Evolutionary conservation across 148 eudicot species (phyloP), one percentile per base, ranked within the genome.

Genomic region (Simmondsia chinensis): DNA sequence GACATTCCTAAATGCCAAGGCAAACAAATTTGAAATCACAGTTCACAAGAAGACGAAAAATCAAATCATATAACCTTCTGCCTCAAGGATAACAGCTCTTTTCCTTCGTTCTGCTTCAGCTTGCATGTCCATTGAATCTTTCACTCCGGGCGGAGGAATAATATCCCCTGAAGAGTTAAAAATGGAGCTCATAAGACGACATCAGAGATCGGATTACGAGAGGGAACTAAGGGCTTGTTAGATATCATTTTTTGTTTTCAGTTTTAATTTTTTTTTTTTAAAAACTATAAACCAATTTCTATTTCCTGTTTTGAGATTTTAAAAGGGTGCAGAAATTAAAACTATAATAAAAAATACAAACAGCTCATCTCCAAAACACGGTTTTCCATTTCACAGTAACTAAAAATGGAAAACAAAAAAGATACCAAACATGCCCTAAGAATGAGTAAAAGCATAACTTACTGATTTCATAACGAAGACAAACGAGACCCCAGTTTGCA

Each of bases 381-480:
- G n/a, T n/a, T n/a, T n/a, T n/a, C n/a, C n/a, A n/a, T n/a, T n/a
- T n/a, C n/a, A n/a, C n/a, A n/a, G n/a, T n/a, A n/a, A n/a, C n/a
- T n/a, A n/a, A 37, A 12, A 17, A 25, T 15, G 6, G 12, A 20
- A 10, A 2, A 25, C n/a, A 48, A 39, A 25, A 30, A 32, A 39
- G 28, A 43, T n/a, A 23, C 24, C 14, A 39, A 32, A 38, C 10
- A n/a, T 21, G 3, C 5, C 9, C 23, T 19, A 21, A 31, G 40
- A 14, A 13, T 34, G 5, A 49, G 42, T 9, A 27, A 44, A 41
- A 36, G 26, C 16, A 14, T 25, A 38, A 41, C 80, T 43, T 30
- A 91, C 99, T 70, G 60, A 91, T 91, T 65, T 91, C 99, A 67
- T 91, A 91, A 42, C 95, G 88, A 48, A 82, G 94, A 50, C 99